Evolutionary conservation across 2,329 filamentous ascomycete genomes (phyloP).

Genomic region (Phialemonium atrogriseum): DNA sequence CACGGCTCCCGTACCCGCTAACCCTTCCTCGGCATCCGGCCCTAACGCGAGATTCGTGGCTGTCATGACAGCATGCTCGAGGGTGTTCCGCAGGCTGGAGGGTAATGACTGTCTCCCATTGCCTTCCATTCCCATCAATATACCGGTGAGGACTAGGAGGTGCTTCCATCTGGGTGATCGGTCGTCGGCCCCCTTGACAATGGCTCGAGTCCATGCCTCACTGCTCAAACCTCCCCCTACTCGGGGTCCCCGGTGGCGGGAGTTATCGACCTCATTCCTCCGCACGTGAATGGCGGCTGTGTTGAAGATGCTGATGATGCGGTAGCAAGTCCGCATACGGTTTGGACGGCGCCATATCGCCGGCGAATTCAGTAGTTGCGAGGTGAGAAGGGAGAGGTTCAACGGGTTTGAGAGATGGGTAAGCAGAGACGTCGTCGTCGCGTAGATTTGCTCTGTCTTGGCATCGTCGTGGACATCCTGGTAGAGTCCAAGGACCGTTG

Average conservation of each 20-base stretch:
- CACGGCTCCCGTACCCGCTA: conserved; percentile 40
- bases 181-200: conserved; percentile 49
- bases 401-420: conserved; percentile 64
- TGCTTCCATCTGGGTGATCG: conserved; percentile 71
- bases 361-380: conserved; percentile 62
- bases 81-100: conserved; percentile 51
- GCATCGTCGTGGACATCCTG: conserved; percentile 43
- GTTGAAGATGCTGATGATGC: conserved; percentile 64
- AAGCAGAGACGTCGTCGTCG: conserved; percentile 59
- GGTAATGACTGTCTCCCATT: conserved; percentile 57
- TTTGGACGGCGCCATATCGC: conserved; percentile 55
- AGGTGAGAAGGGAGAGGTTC: conserved; percentile 65
- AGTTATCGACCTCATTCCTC: conserved; percentile 35
- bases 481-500: conserved; percentile 54
- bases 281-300: conserved; percentile 51
- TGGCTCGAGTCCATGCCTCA: conserved; percentile 48
- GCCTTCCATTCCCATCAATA: conserved; percentile 68
- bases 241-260: conserved; percentile 13
- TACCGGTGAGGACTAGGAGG: conserved; percentile 67
- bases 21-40: conserved; percentile 17
- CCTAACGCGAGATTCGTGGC: conserved; percentile 67
- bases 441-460: conserved; percentile 50
- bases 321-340: conserved; percentile 52
- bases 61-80: conserved; percentile 66
- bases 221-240: conserved; percentile 35